These are phyloP conservation scores for Boletus vinaceobasis DNA, from an alignment of 768 basidiomycete genomes.

Conservation along the genomic window DNA sequence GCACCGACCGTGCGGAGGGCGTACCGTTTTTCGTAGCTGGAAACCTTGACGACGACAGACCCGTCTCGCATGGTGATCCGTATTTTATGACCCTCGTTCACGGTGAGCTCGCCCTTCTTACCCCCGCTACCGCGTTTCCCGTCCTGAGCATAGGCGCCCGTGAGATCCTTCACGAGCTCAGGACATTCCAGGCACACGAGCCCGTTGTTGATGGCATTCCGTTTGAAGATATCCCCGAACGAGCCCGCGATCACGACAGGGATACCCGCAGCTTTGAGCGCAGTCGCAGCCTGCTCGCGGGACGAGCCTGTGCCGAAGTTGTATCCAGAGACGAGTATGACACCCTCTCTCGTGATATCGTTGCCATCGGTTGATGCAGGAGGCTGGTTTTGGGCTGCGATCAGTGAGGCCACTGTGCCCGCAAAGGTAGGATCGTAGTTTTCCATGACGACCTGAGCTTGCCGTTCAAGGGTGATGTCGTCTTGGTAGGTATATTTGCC, in stretches of 20 bases:
- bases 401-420: constrained; percentile 54
- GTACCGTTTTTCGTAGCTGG: constrained; percentile 53
- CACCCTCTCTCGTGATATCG: constrained; percentile 49
- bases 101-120: constrained; percentile 76
- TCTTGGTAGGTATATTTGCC: constrained; percentile 99
- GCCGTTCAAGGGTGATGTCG: constrained; percentile 91
- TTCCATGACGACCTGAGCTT: constrained; percentile 98
- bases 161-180: constrained; percentile 82
- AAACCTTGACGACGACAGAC: constrained; percentile 50
- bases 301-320: constrained; percentile 99
- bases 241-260: constrained; percentile 96
- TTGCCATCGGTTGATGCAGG: constrained; percentile 9
- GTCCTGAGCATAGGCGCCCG: constrained; percentile 65
- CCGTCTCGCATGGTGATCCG: constrained; percentile 70
- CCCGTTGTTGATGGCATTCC: constrained; percentile 98
- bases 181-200: constrained; percentile 93
- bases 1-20: constrained; percentile 74
- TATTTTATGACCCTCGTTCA: constrained; percentile 65
- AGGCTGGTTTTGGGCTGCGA: constrained; percentile 22
- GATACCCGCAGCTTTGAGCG: constrained; percentile 89
- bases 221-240: constrained; percentile 99
- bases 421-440: constrained; percentile 96
- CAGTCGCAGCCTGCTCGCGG: constrained; percentile 97
- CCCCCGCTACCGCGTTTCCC: constrained; percentile 79
- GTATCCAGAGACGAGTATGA: constrained; percentile 87